These are phyloP conservation scores for Cladorrhinum samala DNA, from an alignment of 495 filamentous ascomycete genomes.

Conservation along the genomic window DNA sequence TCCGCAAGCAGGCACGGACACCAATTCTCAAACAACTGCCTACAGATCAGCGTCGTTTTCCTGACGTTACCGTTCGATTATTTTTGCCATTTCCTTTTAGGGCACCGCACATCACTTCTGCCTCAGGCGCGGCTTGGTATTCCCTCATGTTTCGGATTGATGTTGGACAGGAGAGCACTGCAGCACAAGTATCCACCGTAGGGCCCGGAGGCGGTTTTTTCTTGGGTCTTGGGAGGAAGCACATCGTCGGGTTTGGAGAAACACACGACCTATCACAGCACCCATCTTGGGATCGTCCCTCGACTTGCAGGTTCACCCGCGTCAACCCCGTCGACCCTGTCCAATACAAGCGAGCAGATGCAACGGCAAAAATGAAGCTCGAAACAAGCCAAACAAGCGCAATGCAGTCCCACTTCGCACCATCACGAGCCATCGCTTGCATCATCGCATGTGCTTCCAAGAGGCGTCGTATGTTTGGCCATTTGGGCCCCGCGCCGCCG, in stretches of 20 bases:
- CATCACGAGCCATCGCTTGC: constrained; percentile 8
- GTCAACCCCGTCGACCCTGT: background rate
- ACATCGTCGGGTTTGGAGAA: no score
- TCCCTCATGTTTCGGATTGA: background rate
- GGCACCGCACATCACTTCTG: no score
- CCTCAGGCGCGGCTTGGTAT: background rate
- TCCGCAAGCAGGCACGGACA: background rate
- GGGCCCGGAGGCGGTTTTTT: background rate
- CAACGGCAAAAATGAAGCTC: no score
- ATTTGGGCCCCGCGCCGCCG: background rate
- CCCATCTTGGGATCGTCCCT: background rate
- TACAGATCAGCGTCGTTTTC: background rate
- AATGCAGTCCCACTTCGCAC: constrained; percentile 1
- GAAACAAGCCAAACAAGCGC: constrained; percentile 14
- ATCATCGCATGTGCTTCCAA: constrained; percentile 11
- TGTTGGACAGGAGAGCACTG: background rate
- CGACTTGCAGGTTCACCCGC: background rate
- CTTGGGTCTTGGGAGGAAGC: background rate
- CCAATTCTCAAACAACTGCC: background rate
- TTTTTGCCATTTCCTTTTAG: no score
- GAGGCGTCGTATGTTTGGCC: background rate
- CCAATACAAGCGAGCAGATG: constrained; percentile 6
- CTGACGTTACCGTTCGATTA: background rate
- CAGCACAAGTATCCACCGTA: background rate
- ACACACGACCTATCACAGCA: background rate